phyloP scores from a whole-genome alignment of 345 rosid genomes.

The Hibiscus mutabilis region DNA sequence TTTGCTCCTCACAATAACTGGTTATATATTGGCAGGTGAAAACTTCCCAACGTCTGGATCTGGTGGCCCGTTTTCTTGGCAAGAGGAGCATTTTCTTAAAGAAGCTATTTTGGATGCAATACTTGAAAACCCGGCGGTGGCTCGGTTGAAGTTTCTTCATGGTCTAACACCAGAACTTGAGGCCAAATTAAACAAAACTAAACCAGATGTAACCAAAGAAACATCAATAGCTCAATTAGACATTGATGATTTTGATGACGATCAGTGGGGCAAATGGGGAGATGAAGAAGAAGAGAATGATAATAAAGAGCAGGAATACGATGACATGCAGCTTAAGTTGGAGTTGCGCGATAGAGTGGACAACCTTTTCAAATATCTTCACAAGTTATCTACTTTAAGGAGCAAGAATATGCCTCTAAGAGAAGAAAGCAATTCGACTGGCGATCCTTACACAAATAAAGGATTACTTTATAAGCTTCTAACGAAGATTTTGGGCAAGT shows the following conservation, averaged over 20 bases:
- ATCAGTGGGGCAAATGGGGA: constrained; percentile 98
- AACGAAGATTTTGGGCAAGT: constrained; percentile 49
- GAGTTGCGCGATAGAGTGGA: constrained; percentile 90
- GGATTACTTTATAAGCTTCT: constrained; percentile 68
- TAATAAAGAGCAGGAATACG: constrained; percentile 43
- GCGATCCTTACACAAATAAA: constrained; percentile 51
- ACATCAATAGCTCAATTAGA: constrained; percentile 37
- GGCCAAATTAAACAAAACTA: constrained; percentile 40
- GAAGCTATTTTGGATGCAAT: constrained; percentile 79
- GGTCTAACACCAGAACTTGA: constrained; percentile 69
- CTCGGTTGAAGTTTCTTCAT: constrained; percentile 65
- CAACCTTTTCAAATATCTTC: constrained; percentile 66
- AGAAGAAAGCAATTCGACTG: constrained; percentile 48
- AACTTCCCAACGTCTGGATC: constrained; percentile 90
- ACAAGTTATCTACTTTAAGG: constrained; percentile 59
- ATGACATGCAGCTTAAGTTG: constrained; percentile 78
- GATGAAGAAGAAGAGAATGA: constrained; percentile 66
- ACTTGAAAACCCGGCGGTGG: constrained; percentile 60
- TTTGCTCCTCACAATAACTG: constrained; percentile 60
- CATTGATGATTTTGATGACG: constrained; percentile 87
- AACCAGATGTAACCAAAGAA: constrained; percentile 38
- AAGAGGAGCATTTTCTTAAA: constrained; percentile 88
- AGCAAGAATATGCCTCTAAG: constrained; percentile 41
- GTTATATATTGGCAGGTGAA: constrained; percentile 91
- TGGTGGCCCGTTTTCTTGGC: constrained; percentile 95